Evolutionary conservation across 371 early-diverging fungal genomes (phyloP).

Genomic region (Rhizomucor pusillus): DNA sequence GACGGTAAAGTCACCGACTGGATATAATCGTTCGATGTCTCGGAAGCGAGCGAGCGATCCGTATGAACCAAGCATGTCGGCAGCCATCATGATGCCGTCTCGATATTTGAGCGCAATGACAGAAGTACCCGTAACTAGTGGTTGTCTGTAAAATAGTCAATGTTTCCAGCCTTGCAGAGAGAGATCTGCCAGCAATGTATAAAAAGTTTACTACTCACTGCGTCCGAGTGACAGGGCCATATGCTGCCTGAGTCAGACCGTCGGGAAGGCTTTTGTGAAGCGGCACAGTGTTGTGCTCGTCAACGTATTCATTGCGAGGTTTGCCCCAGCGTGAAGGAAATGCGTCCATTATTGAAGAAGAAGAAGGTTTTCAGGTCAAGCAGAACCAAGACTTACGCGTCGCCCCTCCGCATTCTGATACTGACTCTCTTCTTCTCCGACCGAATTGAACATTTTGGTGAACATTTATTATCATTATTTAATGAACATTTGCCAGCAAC

Average conservation of each 20-base stretch:
- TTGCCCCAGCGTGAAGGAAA: conserved; percentile 85
- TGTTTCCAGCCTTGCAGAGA: no score
- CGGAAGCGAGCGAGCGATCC: conserved; percentile 96
- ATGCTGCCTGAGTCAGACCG: conserved; percentile 36
- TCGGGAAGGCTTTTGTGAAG: conserved; percentile 41
- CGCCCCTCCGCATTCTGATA: no score
- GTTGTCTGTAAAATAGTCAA: conserved; percentile 72
- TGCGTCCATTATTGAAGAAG: conserved; percentile 58
- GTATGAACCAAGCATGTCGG: conserved; percentile 96
- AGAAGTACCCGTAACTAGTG: conserved; percentile 97
- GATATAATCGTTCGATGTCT: conserved; percentile 82
- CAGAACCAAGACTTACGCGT: no score
- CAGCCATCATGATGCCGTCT: conserved; percentile 97
- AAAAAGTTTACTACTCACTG: conserved; percentile 41
- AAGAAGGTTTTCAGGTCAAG: no score
- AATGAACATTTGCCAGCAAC: no score
- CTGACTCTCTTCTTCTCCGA: no score
- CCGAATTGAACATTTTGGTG: no score
- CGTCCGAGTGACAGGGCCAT: conserved; percentile 60
- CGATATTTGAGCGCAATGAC: conserved; percentile 95
- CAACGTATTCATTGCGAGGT: conserved; percentile 63
- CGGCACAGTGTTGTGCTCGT: conserved; percentile 64
- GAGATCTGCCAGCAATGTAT: neutral
- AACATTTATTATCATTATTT: no score
- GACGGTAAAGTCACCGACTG: conserved; percentile 81